These are phyloP conservation scores for Phaeosphaeria sp. DNA, from an alignment of 2,329 filamentous ascomycete species.

Conservation along the genomic window DNA sequence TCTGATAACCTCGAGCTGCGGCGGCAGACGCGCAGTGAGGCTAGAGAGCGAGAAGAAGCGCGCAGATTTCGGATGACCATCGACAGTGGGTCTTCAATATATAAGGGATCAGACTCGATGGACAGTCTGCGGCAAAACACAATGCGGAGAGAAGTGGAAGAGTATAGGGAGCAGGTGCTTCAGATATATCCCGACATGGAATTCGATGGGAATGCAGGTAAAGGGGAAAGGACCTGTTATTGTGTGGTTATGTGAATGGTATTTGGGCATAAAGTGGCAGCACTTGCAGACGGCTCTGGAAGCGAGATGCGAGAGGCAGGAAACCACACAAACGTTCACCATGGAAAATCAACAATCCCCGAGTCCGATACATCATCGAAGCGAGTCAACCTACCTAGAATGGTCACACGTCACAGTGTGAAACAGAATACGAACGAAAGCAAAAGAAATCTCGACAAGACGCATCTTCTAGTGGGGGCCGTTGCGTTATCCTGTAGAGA, in stretches of 20 bases:
- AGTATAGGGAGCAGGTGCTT: slow-evolving; percentile 25
- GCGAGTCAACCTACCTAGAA: too few species aligned
- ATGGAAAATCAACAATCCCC: too few species aligned
- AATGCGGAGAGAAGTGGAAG: slow-evolving; percentile 23
- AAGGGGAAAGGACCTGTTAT: slow-evolving; percentile 9
- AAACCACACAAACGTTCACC: too few species aligned
- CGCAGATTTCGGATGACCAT: neutral
- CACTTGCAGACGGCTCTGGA: too few species aligned
- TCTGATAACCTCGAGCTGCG: slow-evolving; percentile 4
- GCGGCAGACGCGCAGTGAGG: slow-evolving; percentile 1
- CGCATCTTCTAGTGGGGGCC: too few species aligned
- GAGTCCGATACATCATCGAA: too few species aligned
- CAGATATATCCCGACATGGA: slow-evolving; percentile 30
- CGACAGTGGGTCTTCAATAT: neutral
- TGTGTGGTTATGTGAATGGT: slow-evolving; percentile 28
- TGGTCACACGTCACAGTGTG: too few species aligned
- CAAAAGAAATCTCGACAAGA: too few species aligned
- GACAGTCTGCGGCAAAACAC: slow-evolving; percentile 7
- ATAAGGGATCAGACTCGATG: neutral
- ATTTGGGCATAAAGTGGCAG: too few species aligned
- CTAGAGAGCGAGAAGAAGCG: slow-evolving; percentile 4
- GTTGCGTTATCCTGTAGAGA: too few species aligned
- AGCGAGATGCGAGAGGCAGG: too few species aligned
- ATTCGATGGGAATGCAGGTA: slow-evolving; percentile 21
- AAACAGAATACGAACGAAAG: too few species aligned